phyloP scores from a whole-genome alignment of 768 basidiomycete species.

The Leccinum variicolor region DNA sequence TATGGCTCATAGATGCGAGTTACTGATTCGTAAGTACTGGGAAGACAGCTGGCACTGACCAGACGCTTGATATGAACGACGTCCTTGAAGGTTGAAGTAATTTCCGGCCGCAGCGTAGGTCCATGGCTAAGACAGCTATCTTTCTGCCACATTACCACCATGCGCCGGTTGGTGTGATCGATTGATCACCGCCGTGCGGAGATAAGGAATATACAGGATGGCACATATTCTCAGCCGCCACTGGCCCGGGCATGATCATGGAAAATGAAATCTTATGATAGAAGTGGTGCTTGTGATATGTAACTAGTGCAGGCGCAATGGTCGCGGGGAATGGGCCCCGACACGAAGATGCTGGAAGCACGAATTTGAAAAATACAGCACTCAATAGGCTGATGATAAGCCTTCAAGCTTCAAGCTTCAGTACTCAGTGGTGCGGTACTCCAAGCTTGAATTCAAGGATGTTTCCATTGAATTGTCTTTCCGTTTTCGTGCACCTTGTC shows the following conservation, averaged over 20 bases:
- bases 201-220: neutral
- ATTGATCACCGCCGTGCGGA: neutral
- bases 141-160: neutral
- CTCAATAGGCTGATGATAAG: neutral
- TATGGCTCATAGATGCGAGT: no score
- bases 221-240: neutral
- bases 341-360: no score
- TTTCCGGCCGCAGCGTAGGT: neutral
- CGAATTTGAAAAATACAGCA: neutral
- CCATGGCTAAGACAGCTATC: neutral
- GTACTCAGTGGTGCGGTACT: neutral
- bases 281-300: no score
- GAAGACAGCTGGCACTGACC: neutral
- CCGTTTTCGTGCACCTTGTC: no score
- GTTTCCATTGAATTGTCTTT: neutral
- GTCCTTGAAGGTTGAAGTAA: neutral
- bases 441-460: neutral
- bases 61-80: neutral
- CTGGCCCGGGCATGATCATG: no score
- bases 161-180: no score
- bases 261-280: neutral
- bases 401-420: no score
- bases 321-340: no score
- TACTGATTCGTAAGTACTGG: no score
- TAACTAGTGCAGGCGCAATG: no score